These are phyloP conservation scores for Mycena belliarum DNA, from an alignment of 768 basidiomycete genomes.

Conservation along the genomic window DNA sequence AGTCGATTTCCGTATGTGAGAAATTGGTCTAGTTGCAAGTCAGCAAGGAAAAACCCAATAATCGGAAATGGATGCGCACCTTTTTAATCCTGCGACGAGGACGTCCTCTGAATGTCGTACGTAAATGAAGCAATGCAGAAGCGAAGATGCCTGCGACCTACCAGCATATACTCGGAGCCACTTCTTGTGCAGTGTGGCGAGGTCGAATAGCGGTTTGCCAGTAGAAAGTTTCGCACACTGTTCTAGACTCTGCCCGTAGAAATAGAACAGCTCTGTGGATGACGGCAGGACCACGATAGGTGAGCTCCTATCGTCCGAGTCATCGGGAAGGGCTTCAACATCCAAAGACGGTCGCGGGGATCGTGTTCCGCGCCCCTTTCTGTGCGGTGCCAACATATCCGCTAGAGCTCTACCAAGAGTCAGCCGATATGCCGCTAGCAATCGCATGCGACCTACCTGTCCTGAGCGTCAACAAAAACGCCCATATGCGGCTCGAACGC, in stretches of 20 bases:
- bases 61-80: slow-evolving; percentile 39
- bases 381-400: slow-evolving; percentile 88
- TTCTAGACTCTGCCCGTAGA: slow-evolving; percentile 93
- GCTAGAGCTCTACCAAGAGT: slow-evolving; percentile 63
- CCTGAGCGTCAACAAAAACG: slow-evolving; percentile 94
- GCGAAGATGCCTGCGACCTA: slow-evolving; percentile 30
- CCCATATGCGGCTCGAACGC: slow-evolving; percentile 92
- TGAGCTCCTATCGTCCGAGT: slow-evolving; percentile 44
- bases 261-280: slow-evolving; percentile 96
- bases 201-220: slow-evolving; percentile 78
- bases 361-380: slow-evolving; percentile 43
- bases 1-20: slow-evolving; percentile 62
- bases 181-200: slow-evolving; percentile 83
- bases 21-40: slow-evolving; percentile 35
- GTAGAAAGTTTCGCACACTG: slow-evolving; percentile 91
- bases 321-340: slow-evolving; percentile 39
- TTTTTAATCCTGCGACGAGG: slow-evolving; percentile 69
- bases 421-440: neutral
- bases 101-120: slow-evolving; percentile 73
- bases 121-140: neutral
- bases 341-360: slow-evolving; percentile 70
- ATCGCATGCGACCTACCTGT: slow-evolving; percentile 56
- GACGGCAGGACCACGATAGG: slow-evolving; percentile 80
- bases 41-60: neutral
- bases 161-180: slow-evolving; percentile 95